phyloP scores from a whole-genome alignment of 177 flowering plant genomes.

The Vitis hybrid region DNA sequence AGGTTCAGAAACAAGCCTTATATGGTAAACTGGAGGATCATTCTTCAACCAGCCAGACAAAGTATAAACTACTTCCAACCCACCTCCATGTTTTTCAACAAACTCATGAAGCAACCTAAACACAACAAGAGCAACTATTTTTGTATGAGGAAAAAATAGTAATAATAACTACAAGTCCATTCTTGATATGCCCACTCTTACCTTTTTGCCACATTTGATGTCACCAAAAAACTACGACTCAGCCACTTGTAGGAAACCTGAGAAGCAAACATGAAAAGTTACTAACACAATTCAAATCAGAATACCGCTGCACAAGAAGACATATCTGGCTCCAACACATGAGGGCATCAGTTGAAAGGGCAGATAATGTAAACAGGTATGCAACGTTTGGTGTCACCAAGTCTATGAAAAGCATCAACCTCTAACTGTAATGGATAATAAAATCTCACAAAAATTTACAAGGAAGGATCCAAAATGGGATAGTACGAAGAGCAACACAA shows the following conservation, averaged over 20 bases:
- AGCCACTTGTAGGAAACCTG: conserved; percentile 98
- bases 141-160: background rate
- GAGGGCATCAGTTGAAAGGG: background rate
- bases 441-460: no score
- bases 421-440: no score
- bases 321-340: no score
- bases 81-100: conserved; percentile 55
- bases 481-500: no score
- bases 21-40: conserved; percentile 50
- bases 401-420: background rate
- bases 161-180: background rate
- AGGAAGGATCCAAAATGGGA: no score
- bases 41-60: conserved; percentile 85
- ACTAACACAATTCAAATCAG: background rate
- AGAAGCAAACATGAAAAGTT: conserved; percentile 8
- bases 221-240: conserved; percentile 77
- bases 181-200: conserved; percentile 15
- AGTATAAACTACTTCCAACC: conserved; percentile 65
- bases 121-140: conserved; percentile 2
- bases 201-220: conserved; percentile 90
- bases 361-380: background rate
- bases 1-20: conserved; percentile 62
- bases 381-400: background rate
- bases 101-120: conserved; percentile 81
- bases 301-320: background rate